Evolutionary conservation across 495 filamentous ascomycete species (phyloP).

Genomic region (Chaetomium tenue): DNA sequence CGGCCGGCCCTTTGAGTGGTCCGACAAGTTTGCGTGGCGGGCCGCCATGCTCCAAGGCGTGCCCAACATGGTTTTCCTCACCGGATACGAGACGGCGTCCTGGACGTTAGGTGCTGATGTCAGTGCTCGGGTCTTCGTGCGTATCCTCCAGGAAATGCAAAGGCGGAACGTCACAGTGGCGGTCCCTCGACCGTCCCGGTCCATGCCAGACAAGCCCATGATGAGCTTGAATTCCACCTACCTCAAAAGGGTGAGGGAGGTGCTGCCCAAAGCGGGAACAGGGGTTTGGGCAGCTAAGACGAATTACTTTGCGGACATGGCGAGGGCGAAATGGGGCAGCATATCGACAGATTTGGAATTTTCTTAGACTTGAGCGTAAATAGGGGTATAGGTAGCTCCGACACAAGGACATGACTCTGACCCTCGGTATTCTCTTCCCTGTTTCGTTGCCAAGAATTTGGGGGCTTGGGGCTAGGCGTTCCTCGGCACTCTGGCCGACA

Average conservation of each 20-base stretch:
- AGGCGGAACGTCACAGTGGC: neutral
- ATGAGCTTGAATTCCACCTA: constrained; percentile 16
- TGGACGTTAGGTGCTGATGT: constrained; percentile 18
- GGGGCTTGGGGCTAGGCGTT: too few relatives aligned
- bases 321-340: constrained; percentile 16
- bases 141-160: constrained; percentile 4
- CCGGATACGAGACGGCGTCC: constrained; percentile 16
- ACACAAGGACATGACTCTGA: neutral
- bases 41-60: constrained; percentile 14
- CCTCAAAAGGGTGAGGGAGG: constrained; percentile 13
- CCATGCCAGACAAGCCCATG: constrained; percentile 14
- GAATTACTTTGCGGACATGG: constrained; percentile 19
- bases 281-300: constrained; percentile 18
- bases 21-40: constrained; percentile 11
- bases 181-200: constrained; percentile 6
- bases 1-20: constrained; percentile 3
- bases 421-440: too few relatives aligned
- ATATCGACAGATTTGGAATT: constrained; percentile 11
- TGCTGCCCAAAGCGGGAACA: constrained; percentile 15
- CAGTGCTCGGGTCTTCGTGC: constrained; percentile 11
- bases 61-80: constrained; percentile 16
- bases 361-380: neutral
- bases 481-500: too few relatives aligned
- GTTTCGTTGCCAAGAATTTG: too few relatives aligned
- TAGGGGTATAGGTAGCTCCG: too few relatives aligned